Evolutionary conservation across 192 early-diverging fungal species (phyloP), one percentile per base, ranked within the genome.

Genomic region (Spizellomyces punctatus): DNA sequence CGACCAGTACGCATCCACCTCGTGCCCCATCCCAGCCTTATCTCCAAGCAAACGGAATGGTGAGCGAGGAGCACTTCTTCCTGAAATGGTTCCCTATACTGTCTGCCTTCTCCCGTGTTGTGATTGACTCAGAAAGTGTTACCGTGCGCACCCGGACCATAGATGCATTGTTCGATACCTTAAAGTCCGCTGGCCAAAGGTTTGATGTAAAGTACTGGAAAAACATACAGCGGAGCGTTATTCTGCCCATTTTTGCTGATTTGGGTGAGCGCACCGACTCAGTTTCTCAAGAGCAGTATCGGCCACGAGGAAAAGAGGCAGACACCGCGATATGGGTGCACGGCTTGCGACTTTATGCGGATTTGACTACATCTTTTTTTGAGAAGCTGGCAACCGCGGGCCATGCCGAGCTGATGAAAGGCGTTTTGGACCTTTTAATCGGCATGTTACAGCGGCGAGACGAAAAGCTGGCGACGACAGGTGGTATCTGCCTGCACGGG

Each of bases 81-180:
- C 60, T 86, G 14, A 82, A 82, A 55, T 86, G 85, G 85, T 86
- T 85, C 69, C 85, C 85, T 9, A 81, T 86, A 49, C 78, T 86
- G 21, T 81, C 85, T 14, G 77, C 82, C 16, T 78, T 84, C 21
- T 82, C 82, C n/a, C 67, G 83, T 22, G 76, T 86, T 46, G 72
- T 81, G 1, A 79, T 77, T 63, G 85, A 82, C 42, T 84, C 82
- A 8, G 75, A 76, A 17, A 69, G 66, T 61, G 50, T 75, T 8
- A 27, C 56, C 6, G 79, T 86, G 5, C 59, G 81, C 6, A 85
- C 85, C 5, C 57, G 69, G 36, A 66, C 79, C 7, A 76, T 83
- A 41, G 83, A 86, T 44, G 62, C 76, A 0, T 57, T 86, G 27
- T 86, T 86, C 73, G 85, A 86, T 19, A 85, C 81, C 5, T 56